Conservation (phyloP, 768 basidiomycete genomes). For the Kwoniella mangroviensis region DNA sequence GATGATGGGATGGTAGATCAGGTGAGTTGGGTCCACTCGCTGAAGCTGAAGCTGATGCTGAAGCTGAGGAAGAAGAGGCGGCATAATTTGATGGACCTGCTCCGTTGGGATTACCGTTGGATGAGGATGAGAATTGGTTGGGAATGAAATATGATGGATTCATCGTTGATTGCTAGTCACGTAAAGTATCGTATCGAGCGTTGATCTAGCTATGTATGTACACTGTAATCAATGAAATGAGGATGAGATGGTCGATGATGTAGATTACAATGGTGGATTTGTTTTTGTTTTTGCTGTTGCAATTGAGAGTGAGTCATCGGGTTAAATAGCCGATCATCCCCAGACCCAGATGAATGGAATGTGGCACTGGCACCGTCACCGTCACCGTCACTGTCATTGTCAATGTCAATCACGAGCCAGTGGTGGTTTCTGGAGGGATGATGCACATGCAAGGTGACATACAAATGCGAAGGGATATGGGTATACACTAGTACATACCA, state of each 20-base stretch:
- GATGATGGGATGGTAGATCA: constrained; percentile 1
- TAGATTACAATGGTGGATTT: background rate
- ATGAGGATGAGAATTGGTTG: background rate
- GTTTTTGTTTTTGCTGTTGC: background rate
- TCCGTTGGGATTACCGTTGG: background rate
- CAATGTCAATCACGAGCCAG: background rate
- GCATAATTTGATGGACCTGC: constrained; percentile 11
- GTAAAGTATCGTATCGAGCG: too few species aligned
- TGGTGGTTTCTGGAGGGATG: background rate
- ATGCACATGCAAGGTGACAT: background rate
- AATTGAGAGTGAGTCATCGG: constrained; percentile 12
- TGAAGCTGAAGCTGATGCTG: constrained; percentile 5
- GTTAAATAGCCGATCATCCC: constrained; percentile 20
- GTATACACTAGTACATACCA: background rate
- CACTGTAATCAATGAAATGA: background rate
- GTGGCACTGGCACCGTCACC: background rate
- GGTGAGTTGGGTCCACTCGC: background rate
- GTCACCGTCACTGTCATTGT: background rate
- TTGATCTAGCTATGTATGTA: background rate
- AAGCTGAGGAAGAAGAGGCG: constrained; percentile 5
- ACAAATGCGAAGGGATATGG: background rate
- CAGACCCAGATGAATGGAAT: background rate
- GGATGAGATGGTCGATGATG: background rate
- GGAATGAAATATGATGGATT: constrained; percentile 27
- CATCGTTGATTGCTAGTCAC: constrained; percentile 9